Conservation (phyloP, 768 basidiomycete genomes). For the Boletus sensibilis region DNA sequence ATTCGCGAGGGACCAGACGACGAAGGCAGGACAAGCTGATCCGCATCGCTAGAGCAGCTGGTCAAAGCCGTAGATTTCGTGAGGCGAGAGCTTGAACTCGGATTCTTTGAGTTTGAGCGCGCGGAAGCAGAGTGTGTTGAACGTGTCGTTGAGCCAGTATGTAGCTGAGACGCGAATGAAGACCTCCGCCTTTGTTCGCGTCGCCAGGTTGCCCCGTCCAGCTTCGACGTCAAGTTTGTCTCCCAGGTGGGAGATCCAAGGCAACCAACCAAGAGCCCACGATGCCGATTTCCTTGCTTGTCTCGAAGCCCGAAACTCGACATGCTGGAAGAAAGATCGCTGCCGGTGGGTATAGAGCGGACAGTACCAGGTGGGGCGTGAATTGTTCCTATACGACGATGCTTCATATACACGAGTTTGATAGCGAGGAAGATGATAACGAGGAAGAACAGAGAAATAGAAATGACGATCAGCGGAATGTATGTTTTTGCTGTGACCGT, state of each 20-base stretch:
- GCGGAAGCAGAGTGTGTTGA: constrained; percentile 4
- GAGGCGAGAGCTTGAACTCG: constrained; percentile 5
- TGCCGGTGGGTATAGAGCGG: background rate
- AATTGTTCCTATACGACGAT: constrained; percentile 29
- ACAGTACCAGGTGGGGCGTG: constrained; percentile 11
- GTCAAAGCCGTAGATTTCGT: constrained; percentile 11
- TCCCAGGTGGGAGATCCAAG: constrained; percentile 36
- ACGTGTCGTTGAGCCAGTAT: constrained; percentile 4
- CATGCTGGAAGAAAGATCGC: background rate
- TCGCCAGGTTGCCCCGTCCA: constrained; percentile 10
- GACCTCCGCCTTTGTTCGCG: constrained; percentile 1
- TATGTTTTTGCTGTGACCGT: constrained; percentile 2
- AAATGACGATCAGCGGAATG: constrained; percentile 13
- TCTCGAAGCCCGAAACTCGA: constrained; percentile 1
- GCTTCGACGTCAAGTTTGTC: constrained; percentile 16
- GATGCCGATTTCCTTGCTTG: constrained; percentile 3
- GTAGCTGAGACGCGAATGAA: constrained; percentile 8
- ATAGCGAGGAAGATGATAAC: constrained; percentile 14
- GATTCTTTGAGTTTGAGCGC: background rate
- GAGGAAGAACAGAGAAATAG: constrained; percentile 18
- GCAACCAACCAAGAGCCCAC: constrained; percentile 28
- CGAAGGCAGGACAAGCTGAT: background rate
- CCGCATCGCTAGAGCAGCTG: constrained; percentile 3
- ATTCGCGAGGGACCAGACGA: background rate
- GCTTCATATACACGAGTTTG: constrained; percentile 30